These are phyloP conservation scores for Galerina marginata DNA, from an alignment of 768 basidiomycete genomes.

Conservation along the genomic window DNA sequence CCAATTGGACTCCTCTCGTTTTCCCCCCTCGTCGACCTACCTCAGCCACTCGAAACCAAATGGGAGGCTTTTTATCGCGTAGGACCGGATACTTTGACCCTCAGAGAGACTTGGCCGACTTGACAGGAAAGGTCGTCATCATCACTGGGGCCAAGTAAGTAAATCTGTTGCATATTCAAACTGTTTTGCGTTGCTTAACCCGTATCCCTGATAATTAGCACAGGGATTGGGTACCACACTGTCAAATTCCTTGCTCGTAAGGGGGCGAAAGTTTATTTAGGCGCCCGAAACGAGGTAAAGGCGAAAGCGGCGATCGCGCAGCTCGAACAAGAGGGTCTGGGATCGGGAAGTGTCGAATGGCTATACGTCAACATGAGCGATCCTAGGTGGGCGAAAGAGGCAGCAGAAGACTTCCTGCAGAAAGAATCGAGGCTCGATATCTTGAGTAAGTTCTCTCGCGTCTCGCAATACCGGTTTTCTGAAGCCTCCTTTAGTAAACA, in stretches of 20 bases:
- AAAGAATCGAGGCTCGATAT: constrained; percentile 43
- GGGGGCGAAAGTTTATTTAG: constrained; percentile 34
- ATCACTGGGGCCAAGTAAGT: constrained; percentile 62
- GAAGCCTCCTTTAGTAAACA: constrained; percentile 25
- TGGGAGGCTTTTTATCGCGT: constrained; percentile 15
- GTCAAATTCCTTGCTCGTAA: constrained; percentile 33
- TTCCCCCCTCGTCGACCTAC: not conserved
- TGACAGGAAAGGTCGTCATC: constrained; percentile 51
- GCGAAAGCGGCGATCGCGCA: constrained; percentile 29
- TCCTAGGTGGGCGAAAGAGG: constrained; percentile 24
- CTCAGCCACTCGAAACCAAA: constrained; percentile 4
- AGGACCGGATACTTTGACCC: constrained; percentile 32
- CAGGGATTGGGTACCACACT: constrained; percentile 49
- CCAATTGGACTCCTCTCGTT: not conserved
- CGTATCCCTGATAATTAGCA: constrained; percentile 4
- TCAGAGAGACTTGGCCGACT: constrained; percentile 44
- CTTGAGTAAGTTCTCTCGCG: constrained; percentile 12
- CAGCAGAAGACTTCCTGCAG: constrained; percentile 47
- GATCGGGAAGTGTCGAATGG: constrained; percentile 44
- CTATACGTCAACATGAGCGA: constrained; percentile 50
- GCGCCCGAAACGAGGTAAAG: constrained; percentile 26
- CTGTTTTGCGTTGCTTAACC: not conserved
- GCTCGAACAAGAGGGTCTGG: constrained; percentile 28
- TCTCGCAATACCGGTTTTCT: not conserved
- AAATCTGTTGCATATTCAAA: not conserved